These are phyloP conservation scores for Exophiala phaeomuriformis DNA, from an alignment of 2,329 filamentous ascomycete genomes.

Conservation along the genomic window DNA sequence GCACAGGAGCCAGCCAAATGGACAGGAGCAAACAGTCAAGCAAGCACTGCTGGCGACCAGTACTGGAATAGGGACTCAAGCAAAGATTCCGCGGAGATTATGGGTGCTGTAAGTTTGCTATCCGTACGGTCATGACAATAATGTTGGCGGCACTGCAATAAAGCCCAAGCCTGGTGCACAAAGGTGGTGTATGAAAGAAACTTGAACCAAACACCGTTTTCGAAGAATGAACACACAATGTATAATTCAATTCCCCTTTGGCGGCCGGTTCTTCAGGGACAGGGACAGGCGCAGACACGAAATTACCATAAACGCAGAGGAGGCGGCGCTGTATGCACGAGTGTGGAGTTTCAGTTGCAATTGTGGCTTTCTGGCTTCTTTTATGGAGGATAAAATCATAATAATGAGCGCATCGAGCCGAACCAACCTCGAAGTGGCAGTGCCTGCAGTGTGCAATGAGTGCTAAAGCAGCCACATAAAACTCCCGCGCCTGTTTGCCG, in stretches of 20 bases:
- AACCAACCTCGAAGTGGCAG: not conserved
- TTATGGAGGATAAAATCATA: not conserved
- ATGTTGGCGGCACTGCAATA: not conserved
- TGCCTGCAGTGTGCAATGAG: not conserved
- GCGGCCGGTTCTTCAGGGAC: not conserved
- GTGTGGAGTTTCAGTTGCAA: slow-evolving; percentile 3
- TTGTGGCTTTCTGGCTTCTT: not conserved
- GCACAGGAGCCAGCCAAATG: slow-evolving; percentile 7
- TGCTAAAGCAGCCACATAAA: too few species aligned
- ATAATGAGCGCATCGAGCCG: not conserved
- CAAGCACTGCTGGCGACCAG: too few species aligned
- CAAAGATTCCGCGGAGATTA: too few species aligned
- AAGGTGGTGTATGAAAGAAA: not conserved
- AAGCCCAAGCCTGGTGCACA: not conserved
- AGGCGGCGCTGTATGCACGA: not conserved
- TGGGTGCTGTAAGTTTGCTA: not conserved
- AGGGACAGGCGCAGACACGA: slow-evolving; percentile 9
- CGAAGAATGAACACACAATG: not conserved
- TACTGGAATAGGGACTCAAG: too few species aligned
- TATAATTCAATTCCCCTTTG: not conserved
- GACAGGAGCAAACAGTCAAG: too few species aligned
- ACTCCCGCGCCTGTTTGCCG: too few species aligned
- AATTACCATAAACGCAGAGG: slow-evolving; percentile 4
- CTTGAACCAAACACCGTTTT: not conserved
- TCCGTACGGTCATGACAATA: not conserved